These are phyloP conservation scores for Silybum marianum DNA, from an alignment of 129 eudicot genomes.

Conservation along the genomic window DNA sequence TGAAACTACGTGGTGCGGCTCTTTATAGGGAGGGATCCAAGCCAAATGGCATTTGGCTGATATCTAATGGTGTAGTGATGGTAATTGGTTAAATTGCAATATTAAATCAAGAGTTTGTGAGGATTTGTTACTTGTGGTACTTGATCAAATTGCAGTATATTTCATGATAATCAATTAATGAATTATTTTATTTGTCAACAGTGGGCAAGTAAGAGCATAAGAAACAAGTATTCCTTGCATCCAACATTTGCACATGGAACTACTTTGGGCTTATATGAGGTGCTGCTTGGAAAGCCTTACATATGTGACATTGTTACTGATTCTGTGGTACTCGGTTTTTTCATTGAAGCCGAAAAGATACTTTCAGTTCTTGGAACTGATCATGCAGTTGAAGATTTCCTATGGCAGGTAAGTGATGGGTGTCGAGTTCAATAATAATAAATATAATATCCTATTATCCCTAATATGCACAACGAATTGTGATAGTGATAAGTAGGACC, in stretches of 20 bases:
- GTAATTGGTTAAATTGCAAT: constrained; percentile 34
- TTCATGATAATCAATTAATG: background rate
- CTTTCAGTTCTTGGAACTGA: constrained; percentile 61
- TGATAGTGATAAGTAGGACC: no score
- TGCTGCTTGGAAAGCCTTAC: constrained; percentile 79
- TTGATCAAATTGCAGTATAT: background rate
- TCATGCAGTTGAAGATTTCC: constrained; percentile 76
- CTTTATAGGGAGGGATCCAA: constrained; percentile 76
- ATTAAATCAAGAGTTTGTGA: background rate
- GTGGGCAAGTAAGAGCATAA: constrained; percentile 69
- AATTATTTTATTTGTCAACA: constrained; percentile 30
- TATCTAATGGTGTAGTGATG: constrained; percentile 91
- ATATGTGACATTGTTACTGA: constrained; percentile 79
- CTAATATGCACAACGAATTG: no score
- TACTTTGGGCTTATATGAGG: constrained; percentile 86
- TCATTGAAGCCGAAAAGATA: constrained; percentile 74
- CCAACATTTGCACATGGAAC: constrained; percentile 87
- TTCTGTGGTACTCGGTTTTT: constrained; percentile 85
- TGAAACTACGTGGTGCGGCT: constrained; percentile 67
- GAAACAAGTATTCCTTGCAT: constrained; percentile 62
- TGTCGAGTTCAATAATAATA: no score
- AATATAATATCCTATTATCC: no score
- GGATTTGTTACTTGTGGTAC: background rate
- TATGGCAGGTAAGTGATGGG: constrained; percentile 69
- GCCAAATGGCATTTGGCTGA: constrained; percentile 84